Evolutionary conservation across 1,284 basidiomycete genomes (phyloP).

Genomic region (Coriolopsis trogii): DNA sequence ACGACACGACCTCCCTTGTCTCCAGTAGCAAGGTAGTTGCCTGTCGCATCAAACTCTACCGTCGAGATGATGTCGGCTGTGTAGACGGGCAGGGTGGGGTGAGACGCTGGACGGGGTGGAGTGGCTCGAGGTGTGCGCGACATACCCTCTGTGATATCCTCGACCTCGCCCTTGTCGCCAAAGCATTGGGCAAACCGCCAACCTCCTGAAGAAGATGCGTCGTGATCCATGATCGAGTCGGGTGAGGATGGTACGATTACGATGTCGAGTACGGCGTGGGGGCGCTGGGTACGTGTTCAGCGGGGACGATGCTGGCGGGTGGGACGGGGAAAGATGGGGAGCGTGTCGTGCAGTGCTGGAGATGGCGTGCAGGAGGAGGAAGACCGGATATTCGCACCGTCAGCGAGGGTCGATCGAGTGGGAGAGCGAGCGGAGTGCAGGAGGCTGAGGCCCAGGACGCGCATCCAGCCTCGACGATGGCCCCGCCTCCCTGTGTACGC

Average conservation of each 20-base stretch:
- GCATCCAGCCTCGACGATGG: conserved; percentile 13
- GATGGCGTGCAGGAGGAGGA: not conserved
- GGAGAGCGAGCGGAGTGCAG: conserved; percentile 17
- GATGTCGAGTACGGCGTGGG: conserved; percentile 19
- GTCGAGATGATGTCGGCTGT: conserved; percentile 98
- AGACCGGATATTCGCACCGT: conserved; percentile 17
- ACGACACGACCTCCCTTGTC: conserved; percentile 99
- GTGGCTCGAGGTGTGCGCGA: conserved; percentile 28
- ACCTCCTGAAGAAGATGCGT: conserved; percentile 82
- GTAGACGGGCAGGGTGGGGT: conserved; percentile 29
- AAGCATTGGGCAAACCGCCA: conserved; percentile 99
- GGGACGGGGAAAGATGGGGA: conserved; percentile 2
- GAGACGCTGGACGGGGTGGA: conserved; percentile 23
- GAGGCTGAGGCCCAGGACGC: conserved; percentile 14
- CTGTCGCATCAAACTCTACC: conserved; percentile 99
- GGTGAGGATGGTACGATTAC: conserved; percentile 15
- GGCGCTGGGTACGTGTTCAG: not conserved
- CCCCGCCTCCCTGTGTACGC: conserved; percentile 26
- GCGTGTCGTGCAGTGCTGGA: not conserved
- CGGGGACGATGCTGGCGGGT: not conserved
- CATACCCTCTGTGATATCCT: conserved; percentile 98
- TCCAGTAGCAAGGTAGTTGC: conserved; percentile 98
- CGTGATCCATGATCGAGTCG: conserved; percentile 69
- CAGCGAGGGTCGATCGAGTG: conserved; percentile 14
- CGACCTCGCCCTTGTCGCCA: conserved; percentile 98